Base-by-base conservation (phyloP, 345 rosid species). In the Syzygium aromaticum region DNA sequence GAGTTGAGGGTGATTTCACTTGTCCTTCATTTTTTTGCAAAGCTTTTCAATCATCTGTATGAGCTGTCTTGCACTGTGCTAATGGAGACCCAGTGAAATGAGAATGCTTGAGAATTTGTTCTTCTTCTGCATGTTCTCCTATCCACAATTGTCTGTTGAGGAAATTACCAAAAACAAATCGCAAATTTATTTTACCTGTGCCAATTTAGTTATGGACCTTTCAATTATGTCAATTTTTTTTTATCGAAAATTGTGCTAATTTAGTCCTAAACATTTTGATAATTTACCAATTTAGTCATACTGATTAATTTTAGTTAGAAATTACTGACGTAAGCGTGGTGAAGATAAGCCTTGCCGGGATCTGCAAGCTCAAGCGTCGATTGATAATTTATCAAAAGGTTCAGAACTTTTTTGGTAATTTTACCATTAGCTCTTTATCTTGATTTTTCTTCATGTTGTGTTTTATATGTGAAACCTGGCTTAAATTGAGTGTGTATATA, bases 181-280 rank as follows among this genome's bases (percentile, higher is more conserved):
- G 1, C 12, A 51, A 51, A 51, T 51, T 3, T 51, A 51, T 51
- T 51, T 3, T 1, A 51, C 12, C 3, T 59, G 27, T 59, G 30
- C 11, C 7, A 25, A 59, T 59, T 59, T n/a, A 27, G 27, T 25
- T 43, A 43, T 43, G 46, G 7, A 43, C 46, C 46, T 2, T 59
- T 5, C 11, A 59, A 59, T 25, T 57, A 6, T 57, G 28, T 57
- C 46, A 57, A 11, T 57, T 59, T 59, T 5, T 23, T 57, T 2
- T 43, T 43, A 7, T 5, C 46, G 7, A 0, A 43, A 43, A 43
- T 43, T 43, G 46, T 43, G 46, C 46, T 7, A 27, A 27, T 59
- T 11, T 11, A 59, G 27, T 59, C 5, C 4, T 59, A 27, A 59
- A 11, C 0, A 0, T 27, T 27, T 59, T 0, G 0, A 27, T 0